Percentiles rank a stretch among this genome's conserved stretches.
Evolutionary conservation across 2,329 filamentous ascomycete species (phyloP).

Genomic region (Drechslerella coelobrocha): DNA sequence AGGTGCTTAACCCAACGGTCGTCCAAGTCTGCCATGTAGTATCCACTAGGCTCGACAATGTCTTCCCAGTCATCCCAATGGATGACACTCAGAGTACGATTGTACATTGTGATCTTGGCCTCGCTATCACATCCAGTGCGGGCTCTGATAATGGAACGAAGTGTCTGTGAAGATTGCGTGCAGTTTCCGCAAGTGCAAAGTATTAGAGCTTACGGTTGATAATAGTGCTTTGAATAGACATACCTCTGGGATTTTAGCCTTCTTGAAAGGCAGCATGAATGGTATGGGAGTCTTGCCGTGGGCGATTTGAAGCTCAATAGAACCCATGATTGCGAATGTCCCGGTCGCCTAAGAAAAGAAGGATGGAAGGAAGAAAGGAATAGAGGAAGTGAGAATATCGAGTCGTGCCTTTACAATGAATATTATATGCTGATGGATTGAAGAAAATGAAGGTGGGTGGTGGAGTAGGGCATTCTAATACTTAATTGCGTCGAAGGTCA

Average conservation of each 20-base stretch:
- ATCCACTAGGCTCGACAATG: constrained; percentile 20
- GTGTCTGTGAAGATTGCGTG: constrained; percentile 1
- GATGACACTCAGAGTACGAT: constrained; percentile 17
- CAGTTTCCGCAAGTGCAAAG: not conserved
- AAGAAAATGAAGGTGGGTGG: no score
- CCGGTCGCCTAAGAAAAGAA: not conserved
- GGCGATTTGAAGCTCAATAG: constrained; percentile 43
- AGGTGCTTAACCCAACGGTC: constrained; percentile 15
- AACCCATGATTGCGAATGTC: constrained; percentile 1
- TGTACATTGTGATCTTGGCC: constrained; percentile 31
- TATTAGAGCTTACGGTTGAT: not conserved
- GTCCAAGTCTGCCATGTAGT: constrained; percentile 43
- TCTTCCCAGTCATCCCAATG: constrained; percentile 48
- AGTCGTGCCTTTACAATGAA: no score
- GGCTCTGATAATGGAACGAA: constrained; percentile 14
- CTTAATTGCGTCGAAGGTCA: no score
- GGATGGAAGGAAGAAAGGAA: not conserved
- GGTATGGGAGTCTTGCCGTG: constrained; percentile 28
- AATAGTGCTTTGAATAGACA: not conserved
- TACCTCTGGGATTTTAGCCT: constrained; percentile 29
- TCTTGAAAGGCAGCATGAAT: constrained; percentile 37
- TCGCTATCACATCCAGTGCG: constrained; percentile 11
- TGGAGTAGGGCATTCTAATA: no score
- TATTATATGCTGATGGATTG: no score
- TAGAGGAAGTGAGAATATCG: not conserved